phyloP scores from a whole-genome alignment of 768 basidiomycete species.

The Mycena filopes region DNA sequence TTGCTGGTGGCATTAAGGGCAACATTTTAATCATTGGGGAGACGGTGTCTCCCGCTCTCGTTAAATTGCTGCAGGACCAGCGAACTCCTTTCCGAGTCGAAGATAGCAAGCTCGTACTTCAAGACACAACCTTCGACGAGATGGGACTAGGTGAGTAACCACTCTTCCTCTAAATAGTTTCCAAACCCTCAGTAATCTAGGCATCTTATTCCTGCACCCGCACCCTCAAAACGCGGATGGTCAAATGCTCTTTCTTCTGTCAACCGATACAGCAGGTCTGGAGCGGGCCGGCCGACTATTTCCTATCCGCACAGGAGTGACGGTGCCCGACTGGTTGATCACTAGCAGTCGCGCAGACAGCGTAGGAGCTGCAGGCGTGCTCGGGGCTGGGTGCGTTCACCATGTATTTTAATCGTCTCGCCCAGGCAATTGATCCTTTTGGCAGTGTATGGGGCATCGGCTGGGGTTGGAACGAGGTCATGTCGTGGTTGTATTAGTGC shows the following conservation, averaged over 20 bases:
- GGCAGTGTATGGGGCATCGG: slow-evolving; percentile 45
- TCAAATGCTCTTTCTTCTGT: slow-evolving; percentile 66
- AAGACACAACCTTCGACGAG: slow-evolving; percentile 40
- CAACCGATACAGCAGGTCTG: slow-evolving; percentile 64
- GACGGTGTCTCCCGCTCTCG: slow-evolving; percentile 46
- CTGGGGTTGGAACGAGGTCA: slow-evolving; percentile 59
- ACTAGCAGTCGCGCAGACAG: slow-evolving; percentile 62
- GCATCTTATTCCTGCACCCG: slow-evolving; percentile 75
- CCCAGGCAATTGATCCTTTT: slow-evolving; percentile 23
- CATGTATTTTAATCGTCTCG: not conserved
- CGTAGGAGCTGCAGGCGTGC: slow-evolving; percentile 76
- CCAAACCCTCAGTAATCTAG: slow-evolving; percentile 36
- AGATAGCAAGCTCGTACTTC: slow-evolving; percentile 40
- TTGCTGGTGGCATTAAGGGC: slow-evolving; percentile 40
- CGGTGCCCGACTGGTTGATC: slow-evolving; percentile 83
- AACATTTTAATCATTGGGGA: slow-evolving; percentile 72
- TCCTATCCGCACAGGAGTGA: slow-evolving; percentile 84
- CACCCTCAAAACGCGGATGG: slow-evolving; percentile 56
- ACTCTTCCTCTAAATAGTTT: slow-evolving; percentile 27
- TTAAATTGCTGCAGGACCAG: slow-evolving; percentile 42
- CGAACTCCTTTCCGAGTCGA: slow-evolving; percentile 47
- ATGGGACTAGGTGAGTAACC: slow-evolving; percentile 43
- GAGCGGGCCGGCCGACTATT: slow-evolving; percentile 81
- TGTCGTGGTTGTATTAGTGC: slow-evolving; percentile 59
- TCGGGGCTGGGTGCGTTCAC: slow-evolving; percentile 76